Conservation (phyloP, 2,329 filamentous ascomycete species). For the Pseudocercospora pini-densiflorae region DNA sequence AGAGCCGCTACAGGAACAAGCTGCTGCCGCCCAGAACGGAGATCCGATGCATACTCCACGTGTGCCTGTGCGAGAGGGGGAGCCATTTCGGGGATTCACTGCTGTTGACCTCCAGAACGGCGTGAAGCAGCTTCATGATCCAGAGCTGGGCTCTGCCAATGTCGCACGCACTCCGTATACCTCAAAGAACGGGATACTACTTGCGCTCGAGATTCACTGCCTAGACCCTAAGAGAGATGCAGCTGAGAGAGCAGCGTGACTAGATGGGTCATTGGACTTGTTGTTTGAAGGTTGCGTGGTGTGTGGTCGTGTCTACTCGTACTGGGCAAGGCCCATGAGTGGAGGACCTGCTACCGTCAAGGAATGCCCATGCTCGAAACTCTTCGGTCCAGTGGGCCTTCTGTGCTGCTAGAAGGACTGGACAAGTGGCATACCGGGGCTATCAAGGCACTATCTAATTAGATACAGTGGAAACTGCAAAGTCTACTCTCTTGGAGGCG, state of each 20-base stretch:
- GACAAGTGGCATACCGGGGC: neutral
- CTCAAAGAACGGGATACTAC: slow-evolving; percentile 32
- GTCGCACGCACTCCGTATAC: slow-evolving; percentile 36
- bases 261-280: slow-evolving; percentile 21
- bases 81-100: slow-evolving; percentile 37
- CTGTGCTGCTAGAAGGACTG: slow-evolving; percentile 20
- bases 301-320: slow-evolving; percentile 16
- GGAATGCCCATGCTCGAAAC: slow-evolving; percentile 17
- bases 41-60: slow-evolving; percentile 12
- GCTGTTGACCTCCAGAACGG: slow-evolving; percentile 31
- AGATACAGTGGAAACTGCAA: neutral
- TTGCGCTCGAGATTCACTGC: slow-evolving; percentile 30
- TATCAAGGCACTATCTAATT: neutral
- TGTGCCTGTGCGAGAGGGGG: slow-evolving; percentile 30
- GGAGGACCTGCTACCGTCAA: slow-evolving; percentile 12
- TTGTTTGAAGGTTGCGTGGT: slow-evolving; percentile 20
- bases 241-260: slow-evolving; percentile 20
- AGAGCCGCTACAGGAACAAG: slow-evolving; percentile 8
- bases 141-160: slow-evolving; percentile 32
- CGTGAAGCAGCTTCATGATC: slow-evolving; percentile 29
- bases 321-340: slow-evolving; percentile 8
- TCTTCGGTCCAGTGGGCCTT: slow-evolving; percentile 14
- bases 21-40: slow-evolving; percentile 1
- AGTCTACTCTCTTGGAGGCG: slow-evolving; percentile 3
- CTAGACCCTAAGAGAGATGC: slow-evolving; percentile 27